Evolutionary conservation across 164 flowering plant genomes (phyloP).

Genomic region (Vitis amurensis): DNA sequence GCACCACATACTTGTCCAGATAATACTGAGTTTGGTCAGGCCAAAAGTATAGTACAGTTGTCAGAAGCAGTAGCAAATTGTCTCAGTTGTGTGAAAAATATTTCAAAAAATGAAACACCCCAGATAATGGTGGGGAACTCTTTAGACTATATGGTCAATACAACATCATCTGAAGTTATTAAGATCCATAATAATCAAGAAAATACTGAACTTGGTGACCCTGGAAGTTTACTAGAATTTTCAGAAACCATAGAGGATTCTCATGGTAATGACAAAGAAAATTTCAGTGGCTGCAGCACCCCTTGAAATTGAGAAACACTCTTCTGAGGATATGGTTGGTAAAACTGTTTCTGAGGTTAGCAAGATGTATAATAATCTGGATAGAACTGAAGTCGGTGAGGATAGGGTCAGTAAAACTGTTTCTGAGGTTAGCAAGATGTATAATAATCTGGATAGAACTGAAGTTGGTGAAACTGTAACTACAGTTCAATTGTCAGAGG

Average conservation of each 20-base stretch:
- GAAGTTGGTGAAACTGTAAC: not conserved
- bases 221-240: not conserved
- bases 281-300: not conserved
- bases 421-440: not conserved
- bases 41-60: constrained; percentile 1
- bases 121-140: not conserved
- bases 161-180: not conserved
- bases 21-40: not conserved
- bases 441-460: not conserved
- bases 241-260: not conserved
- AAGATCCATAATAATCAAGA: not conserved
- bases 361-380: not conserved
- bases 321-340: not conserved
- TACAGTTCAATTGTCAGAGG: constrained; percentile 11
- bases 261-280: not conserved
- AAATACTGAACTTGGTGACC: not conserved
- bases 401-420: not conserved
- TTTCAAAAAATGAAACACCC: constrained; percentile 7
- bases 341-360: not conserved
- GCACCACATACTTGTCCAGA: not conserved
- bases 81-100: not conserved
- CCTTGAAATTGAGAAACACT: not conserved
- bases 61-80: constrained; percentile 10
- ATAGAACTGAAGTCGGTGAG: not conserved
- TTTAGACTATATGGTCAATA: not conserved